Evolutionary conservation across 768 basidiomycete species (phyloP).

Genomic region (Lyophyllum decastes): DNA sequence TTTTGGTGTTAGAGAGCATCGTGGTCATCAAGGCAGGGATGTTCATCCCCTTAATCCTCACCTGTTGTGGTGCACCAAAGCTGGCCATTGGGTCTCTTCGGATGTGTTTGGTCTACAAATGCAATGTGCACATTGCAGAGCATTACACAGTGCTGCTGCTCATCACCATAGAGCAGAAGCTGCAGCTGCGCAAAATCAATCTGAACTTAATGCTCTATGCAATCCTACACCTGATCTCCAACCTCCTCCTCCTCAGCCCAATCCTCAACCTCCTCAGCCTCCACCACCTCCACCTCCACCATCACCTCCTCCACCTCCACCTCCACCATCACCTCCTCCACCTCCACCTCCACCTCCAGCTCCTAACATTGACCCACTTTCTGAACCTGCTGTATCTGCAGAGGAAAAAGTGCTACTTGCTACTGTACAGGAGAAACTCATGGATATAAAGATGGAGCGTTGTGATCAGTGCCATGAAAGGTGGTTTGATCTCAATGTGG

Average conservation of each 20-base stretch:
- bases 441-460: background rate
- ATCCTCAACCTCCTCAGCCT: background rate
- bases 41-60: slow-evolving; percentile 1
- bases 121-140: background rate
- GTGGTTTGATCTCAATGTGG: slow-evolving; percentile 9
- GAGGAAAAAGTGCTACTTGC: background rate
- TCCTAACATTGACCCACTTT: background rate
- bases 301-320: background rate
- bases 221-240: background rate
- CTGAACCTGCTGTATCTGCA: background rate
- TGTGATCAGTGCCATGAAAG: slow-evolving; percentile 5
- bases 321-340: background rate
- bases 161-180: background rate
- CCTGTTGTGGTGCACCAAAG: slow-evolving; percentile 1
- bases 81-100: background rate
- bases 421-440: background rate
- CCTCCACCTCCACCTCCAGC: background rate
- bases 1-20: background rate
- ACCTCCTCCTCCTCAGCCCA: background rate
- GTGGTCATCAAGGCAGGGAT: background rate
- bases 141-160: background rate
- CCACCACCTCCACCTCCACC: background rate
- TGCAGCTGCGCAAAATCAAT: background rate
- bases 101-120: background rate
- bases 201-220: background rate